Conservation (phyloP, 176 grass and related monocot genomes). For the Aegilops sharonensis region DNA sequence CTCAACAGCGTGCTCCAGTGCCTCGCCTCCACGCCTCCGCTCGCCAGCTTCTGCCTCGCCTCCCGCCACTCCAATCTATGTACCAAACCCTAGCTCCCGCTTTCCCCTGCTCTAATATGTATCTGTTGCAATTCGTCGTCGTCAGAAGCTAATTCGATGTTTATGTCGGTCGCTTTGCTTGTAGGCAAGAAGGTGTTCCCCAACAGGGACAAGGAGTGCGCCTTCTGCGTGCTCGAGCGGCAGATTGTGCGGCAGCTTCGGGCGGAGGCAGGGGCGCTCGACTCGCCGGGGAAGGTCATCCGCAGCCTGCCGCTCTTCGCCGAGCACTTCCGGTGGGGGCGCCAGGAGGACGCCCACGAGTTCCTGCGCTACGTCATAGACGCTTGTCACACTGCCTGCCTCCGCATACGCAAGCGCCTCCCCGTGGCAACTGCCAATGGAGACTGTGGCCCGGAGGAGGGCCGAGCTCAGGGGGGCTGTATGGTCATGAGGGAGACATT, state of each 20-base stretch:
- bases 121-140: background rate
- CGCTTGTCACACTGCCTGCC: slow-evolving; percentile 68
- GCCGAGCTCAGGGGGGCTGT: slow-evolving; percentile 10
- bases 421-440: slow-evolving; percentile 24
- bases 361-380: slow-evolving; percentile 83
- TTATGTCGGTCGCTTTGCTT: slow-evolving; percentile 9
- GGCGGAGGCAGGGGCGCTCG: slow-evolving; percentile 39
- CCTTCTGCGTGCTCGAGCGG: slow-evolving; percentile 75
- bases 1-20: slow-evolving; percentile 98
- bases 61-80: slow-evolving; percentile 76
- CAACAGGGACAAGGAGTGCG: slow-evolving; percentile 86
- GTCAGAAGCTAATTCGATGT: background rate
- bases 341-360: slow-evolving; percentile 95
- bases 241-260: slow-evolving; percentile 62
- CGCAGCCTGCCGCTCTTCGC: slow-evolving; percentile 68
- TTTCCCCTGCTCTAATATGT: background rate
- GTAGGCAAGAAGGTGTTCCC: slow-evolving; percentile 73
- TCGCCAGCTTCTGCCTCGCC: slow-evolving; percentile 77
- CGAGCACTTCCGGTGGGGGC: slow-evolving; percentile 74
- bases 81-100: slow-evolving; percentile 51
- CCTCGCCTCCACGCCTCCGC: slow-evolving; percentile 83
- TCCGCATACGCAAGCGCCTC: slow-evolving; percentile 51
- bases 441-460: slow-evolving; percentile 35
- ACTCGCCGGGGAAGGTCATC: slow-evolving; percentile 61
- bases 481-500: slow-evolving; percentile 89